phyloP scores from a whole-genome alignment of 805 yeast genomes.

The Teunomyces tritomae region DNA sequence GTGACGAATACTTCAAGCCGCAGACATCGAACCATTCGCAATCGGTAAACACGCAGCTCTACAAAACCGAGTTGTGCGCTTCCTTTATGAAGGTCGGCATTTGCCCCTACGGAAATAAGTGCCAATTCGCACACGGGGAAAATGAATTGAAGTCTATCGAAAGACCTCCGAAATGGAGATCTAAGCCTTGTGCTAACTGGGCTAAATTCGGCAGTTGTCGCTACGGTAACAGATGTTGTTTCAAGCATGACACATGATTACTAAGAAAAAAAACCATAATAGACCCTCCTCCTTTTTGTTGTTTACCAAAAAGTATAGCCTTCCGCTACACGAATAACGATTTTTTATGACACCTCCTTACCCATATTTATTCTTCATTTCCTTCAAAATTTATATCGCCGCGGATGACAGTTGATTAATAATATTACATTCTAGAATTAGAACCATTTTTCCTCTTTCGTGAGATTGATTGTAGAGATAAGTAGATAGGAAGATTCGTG shows the following conservation, averaged over 20 bases:
- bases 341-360: not conserved
- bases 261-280: not conserved
- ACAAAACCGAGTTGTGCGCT: constrained; percentile 88
- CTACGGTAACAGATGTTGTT: constrained; percentile 89
- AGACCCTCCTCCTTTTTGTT: not conserved
- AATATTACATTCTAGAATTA: not conserved
- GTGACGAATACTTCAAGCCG: constrained; percentile 2
- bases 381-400: not conserved
- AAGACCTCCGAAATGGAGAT: constrained; percentile 81
- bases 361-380: constrained; percentile 2
- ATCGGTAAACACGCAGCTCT: constrained; percentile 58
- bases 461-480: no score
- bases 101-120: constrained; percentile 87
- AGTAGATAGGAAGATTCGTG: no score
- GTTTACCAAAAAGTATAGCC: constrained; percentile 2
- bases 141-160: constrained; percentile 70
- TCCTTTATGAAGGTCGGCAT: constrained; percentile 62
- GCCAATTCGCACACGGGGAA: constrained; percentile 93
- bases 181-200: constrained; percentile 92
- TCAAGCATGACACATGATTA: constrained; percentile 62
- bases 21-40: not conserved
- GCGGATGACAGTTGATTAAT: not conserved
- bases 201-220: constrained; percentile 75
- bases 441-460: no score
- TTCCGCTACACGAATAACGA: constrained; percentile 2